A percentile compares a stretch with the other conserved stretches of the same genome.
Evolutionary conservation across 805 yeast species (phyloP).

Genomic region (Lipomyces sp.): DNA sequence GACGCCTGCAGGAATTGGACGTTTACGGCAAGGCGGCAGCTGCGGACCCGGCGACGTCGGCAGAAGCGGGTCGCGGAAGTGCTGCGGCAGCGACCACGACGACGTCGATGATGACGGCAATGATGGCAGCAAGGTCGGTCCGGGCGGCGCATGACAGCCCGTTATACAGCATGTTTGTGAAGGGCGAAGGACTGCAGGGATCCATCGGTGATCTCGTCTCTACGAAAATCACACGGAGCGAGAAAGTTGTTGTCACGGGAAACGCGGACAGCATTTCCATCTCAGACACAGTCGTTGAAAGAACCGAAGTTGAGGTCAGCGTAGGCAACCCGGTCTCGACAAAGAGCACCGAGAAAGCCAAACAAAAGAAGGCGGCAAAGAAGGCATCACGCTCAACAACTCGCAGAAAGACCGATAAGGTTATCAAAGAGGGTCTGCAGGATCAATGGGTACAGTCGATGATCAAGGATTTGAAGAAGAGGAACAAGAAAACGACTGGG

Average conservation of each 20-base stretch:
- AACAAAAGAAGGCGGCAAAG: slow-evolving; percentile 30
- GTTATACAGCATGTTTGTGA: slow-evolving; percentile 78
- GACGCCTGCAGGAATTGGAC: slow-evolving; percentile 76
- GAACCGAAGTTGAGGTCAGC: no score
- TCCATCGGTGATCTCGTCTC: slow-evolving; percentile 40
- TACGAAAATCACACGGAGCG: background rate
- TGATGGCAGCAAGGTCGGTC: no score
- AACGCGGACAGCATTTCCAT: slow-evolving; percentile 14
- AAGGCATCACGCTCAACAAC: slow-evolving; percentile 36
- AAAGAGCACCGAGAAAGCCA: slow-evolving; percentile 34
- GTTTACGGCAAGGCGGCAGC: slow-evolving; percentile 46
- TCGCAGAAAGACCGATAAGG: slow-evolving; percentile 33
- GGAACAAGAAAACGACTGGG: background rate
- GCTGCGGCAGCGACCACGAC: slow-evolving; percentile 21
- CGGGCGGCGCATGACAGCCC: slow-evolving; percentile 58
- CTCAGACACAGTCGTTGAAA: slow-evolving; percentile 23
- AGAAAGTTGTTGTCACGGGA: background rate
- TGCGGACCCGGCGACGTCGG: slow-evolving; percentile 12
- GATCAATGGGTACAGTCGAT: slow-evolving; percentile 16
- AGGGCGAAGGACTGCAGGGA: slow-evolving; percentile 81
- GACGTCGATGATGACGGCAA: no score
- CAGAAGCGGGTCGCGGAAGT: slow-evolving; percentile 44
- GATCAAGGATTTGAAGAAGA: slow-evolving; percentile 18
- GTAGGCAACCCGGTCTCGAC: no score
- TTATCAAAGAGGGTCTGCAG: background rate